Evolutionary conservation across 2,329 filamentous ascomycete species (phyloP).

Genomic region (Xylariaceae sp.): DNA sequence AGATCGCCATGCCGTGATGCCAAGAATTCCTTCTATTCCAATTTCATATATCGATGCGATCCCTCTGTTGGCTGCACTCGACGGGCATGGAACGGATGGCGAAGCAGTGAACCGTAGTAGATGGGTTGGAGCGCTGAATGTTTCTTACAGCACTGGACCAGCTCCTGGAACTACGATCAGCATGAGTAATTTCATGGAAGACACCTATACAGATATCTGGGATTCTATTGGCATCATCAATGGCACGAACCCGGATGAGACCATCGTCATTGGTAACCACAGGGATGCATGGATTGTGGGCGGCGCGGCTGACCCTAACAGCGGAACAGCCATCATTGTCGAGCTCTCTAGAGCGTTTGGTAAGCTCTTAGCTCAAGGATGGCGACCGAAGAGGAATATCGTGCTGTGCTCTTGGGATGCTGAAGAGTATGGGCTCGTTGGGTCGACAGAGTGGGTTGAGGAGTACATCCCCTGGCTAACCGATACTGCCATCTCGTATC

Average conservation of each 20-base stretch:
- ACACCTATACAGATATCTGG: slow-evolving; percentile 74
- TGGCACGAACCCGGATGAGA: slow-evolving; percentile 76
- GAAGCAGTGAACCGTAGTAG: slow-evolving; percentile 66
- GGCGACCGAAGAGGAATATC: slow-evolving; percentile 81
- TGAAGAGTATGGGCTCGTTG: slow-evolving; percentile 81
- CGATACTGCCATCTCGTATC: slow-evolving; percentile 73
- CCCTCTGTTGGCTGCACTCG: slow-evolving; percentile 78
- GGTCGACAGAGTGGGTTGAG: slow-evolving; percentile 87
- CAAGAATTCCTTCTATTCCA: slow-evolving; percentile 80
- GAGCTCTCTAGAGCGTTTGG: slow-evolving; percentile 78
- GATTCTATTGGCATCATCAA: slow-evolving; percentile 84
- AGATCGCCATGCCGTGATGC: slow-evolving; percentile 66
- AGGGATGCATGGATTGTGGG: slow-evolving; percentile 84
- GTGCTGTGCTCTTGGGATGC: slow-evolving; percentile 77
- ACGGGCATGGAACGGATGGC: slow-evolving; percentile 75
- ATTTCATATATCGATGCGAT: slow-evolving; percentile 80
- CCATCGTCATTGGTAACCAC: slow-evolving; percentile 81
- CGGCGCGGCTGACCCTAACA: slow-evolving; percentile 85
- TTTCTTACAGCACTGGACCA: slow-evolving; percentile 52
- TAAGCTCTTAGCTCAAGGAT: slow-evolving; percentile 72
- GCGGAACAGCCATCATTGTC: slow-evolving; percentile 77
- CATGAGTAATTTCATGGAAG: slow-evolving; percentile 72
- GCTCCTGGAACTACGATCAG: slow-evolving; percentile 66
- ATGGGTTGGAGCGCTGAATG: slow-evolving; percentile 62
- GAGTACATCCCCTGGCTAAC: slow-evolving; percentile 80